A percentile compares a stretch with the other conserved stretches of the same genome.
These are phyloP conservation scores for Paulownia fortunei DNA, from an alignment of 257 asterid genomes.

Conservation along the genomic window DNA sequence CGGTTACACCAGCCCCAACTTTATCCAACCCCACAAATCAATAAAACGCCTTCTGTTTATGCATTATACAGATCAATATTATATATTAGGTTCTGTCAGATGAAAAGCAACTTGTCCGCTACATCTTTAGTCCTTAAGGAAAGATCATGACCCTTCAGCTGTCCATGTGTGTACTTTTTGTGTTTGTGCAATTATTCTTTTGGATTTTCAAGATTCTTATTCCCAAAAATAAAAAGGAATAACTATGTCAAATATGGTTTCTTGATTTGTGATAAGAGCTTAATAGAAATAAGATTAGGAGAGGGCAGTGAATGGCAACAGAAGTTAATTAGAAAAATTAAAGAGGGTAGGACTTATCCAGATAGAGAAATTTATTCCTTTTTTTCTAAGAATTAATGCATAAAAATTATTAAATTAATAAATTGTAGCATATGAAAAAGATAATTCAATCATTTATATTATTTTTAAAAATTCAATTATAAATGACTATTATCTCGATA, in stretches of 20 bases:
- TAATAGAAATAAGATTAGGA: neutral
- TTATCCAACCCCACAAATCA: slow-evolving; percentile 6
- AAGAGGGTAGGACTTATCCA: neutral
- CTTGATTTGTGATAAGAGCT: neutral
- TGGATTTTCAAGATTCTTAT: slow-evolving; percentile 21
- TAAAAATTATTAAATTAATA: no score
- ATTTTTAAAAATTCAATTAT: no score
- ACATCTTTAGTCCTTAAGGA: neutral
- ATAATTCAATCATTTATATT: no score
- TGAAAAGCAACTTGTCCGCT: slow-evolving; percentile 35
- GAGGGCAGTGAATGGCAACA: neutral
- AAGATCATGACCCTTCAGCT: slow-evolving; percentile 37
- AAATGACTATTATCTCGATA: no score
- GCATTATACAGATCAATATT: slow-evolving; percentile 7
- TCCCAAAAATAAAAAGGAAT: neutral
- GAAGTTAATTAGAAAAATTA: neutral
- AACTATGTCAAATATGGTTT: neutral
- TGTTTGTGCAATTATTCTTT: neutral
- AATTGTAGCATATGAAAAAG: no score
- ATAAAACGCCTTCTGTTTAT: slow-evolving; percentile 12
- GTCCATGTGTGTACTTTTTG: neutral
- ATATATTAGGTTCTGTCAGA: slow-evolving; percentile 1
- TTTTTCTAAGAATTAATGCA: no score
- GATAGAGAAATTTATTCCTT: no score
- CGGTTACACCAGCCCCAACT: neutral